Base-by-base conservation (phyloP, 2,329 filamentous ascomycete genomes). In the Hypoxylon sp. region DNA sequence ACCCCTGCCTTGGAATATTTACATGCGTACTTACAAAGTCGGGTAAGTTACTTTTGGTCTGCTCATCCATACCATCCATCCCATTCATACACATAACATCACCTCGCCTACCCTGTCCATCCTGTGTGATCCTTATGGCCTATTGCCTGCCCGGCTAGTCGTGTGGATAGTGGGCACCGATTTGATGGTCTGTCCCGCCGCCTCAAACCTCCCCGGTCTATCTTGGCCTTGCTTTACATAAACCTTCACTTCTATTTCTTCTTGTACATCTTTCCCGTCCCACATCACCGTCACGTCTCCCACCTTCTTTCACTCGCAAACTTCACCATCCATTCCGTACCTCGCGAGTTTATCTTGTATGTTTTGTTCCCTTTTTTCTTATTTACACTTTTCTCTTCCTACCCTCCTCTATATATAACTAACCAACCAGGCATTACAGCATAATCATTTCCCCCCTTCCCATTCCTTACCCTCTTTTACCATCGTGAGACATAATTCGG, bases 111-210 rank as follows among this genome's bases (percentile, higher is more conserved):
- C 59, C 55, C 60, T 58, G 55, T 59, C 55, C 41, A 63, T 67
- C 61, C 65, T 67, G 63, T 63, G 65, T 66, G 66, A 59, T 61
- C 57, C 55, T 55, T 63, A 58, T 45, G 58, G 48, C 34, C 43
- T 61, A 68, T 64, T 38, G 53, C 38, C 49, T 65, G 53, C 51
- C 65, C 68, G 66, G 70, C 70, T 73, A 70, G 70, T 72, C 61
- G 72, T 70, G 68, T 75, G 69, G 72, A 72, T 72, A 73, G 70
- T 75, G 72, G 72, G 67, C 70, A 72, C 73, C 74, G 74, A 72
- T 73, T 76, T 71, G 73, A 73, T 73, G 72, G 71, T 72, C 65
- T 74, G 73, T 76, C 73, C 75, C 73, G 75, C 74, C 71, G 75
- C 73, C 74, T 76, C 74, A 74, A 67, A 72, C 67, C 69, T 75